phyloP scores from a whole-genome alignment of 805 yeast species.

The Debaryomyces prosopidis region DNA sequence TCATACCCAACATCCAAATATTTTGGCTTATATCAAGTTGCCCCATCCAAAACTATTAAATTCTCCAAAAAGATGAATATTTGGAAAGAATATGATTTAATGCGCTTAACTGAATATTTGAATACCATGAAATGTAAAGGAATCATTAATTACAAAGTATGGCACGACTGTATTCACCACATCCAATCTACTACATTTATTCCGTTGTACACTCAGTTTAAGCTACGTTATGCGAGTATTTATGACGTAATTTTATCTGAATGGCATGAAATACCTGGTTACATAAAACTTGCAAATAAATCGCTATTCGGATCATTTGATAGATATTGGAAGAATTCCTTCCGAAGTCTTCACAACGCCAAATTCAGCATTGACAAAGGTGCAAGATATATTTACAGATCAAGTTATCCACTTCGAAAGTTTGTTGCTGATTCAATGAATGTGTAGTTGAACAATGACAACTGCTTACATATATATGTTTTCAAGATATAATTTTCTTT shows the following conservation, averaged over 20 bases:
- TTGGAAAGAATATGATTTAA: no score
- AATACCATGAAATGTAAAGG: no score
- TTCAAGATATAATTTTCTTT: neutral
- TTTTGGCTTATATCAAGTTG: conserved; percentile 2
- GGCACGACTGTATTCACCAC: no score
- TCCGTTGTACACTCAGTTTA: no score
- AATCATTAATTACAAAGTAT: no score
- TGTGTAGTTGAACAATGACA: neutral
- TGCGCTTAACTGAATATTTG: no score
- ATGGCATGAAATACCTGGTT: no score
- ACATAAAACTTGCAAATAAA: no score
- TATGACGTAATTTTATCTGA: no score
- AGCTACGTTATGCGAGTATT: no score
- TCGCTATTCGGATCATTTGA: neutral
- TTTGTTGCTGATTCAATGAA: neutral
- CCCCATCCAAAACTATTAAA: neutral
- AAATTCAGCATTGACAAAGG: conserved; percentile 2
- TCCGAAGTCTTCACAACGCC: neutral
- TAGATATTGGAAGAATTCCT: neutral
- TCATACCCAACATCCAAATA: neutral
- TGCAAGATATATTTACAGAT: conserved; percentile 3
- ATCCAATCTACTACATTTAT: no score
- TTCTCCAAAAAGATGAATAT: neutral
- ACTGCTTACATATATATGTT: neutral
- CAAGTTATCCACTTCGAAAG: neutral